These are phyloP conservation scores for Nematodospora anomalae DNA, from an alignment of 1,139 yeast genomes.

Conservation along the genomic window DNA sequence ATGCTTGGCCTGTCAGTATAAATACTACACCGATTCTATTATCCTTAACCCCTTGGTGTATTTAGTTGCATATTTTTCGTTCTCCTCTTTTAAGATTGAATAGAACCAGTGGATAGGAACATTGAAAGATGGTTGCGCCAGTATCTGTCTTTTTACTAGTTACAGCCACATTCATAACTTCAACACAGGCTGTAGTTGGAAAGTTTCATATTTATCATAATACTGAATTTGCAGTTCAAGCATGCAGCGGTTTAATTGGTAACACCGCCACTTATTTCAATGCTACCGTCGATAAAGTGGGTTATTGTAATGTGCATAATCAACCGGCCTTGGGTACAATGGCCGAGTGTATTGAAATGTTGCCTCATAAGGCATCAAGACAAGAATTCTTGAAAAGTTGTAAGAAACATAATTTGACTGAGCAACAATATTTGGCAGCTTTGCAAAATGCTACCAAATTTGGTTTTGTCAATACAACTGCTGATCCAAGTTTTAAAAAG, in stretches of 20 bases:
- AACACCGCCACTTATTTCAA: constrained; percentile 23
- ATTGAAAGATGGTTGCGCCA: not conserved
- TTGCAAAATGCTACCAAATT: constrained; percentile 38
- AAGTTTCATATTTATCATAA: constrained; percentile 19
- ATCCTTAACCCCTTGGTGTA: too few relatives aligned
- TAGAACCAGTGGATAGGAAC: too few relatives aligned
- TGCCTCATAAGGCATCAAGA: constrained; percentile 27
- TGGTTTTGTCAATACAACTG: constrained; percentile 24
- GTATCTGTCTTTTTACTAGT: not conserved
- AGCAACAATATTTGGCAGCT: constrained; percentile 28
- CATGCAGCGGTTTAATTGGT: constrained; percentile 30
- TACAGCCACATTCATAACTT: not conserved
- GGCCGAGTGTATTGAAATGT: constrained; percentile 33
- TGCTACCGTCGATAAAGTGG: constrained; percentile 25
- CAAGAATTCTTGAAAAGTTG: constrained; percentile 28
- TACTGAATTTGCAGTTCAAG: constrained; percentile 20
- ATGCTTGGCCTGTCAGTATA: too few relatives aligned
- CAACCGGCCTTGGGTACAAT: constrained; percentile 43
- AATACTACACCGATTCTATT: too few relatives aligned
- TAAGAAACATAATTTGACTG: constrained; percentile 27
- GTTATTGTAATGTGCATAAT: constrained; percentile 32
- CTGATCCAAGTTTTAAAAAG: constrained; percentile 28
- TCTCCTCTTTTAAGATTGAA: too few relatives aligned
- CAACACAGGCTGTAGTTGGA: constrained; percentile 8
- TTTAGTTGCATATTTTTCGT: too few relatives aligned